Conservation (phyloP, 768 basidiomycete genomes). For the Amanita inopinata region DNA sequence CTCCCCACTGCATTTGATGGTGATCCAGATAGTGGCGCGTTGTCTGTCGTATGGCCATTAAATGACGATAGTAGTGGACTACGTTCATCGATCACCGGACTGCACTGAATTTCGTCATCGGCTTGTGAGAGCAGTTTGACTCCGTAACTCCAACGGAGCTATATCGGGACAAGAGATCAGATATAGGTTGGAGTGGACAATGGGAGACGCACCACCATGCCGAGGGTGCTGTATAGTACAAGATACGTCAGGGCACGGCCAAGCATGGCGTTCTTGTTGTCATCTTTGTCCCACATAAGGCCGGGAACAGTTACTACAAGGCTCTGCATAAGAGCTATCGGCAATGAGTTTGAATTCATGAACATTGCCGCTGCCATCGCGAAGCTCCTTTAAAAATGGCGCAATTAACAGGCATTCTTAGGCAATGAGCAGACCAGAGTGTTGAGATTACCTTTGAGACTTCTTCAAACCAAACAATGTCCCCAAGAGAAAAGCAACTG, state of each 20-base stretch:
- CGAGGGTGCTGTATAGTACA: constrained; percentile 88
- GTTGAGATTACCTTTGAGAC: constrained; percentile 53
- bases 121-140: constrained; percentile 73
- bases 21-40: too few species aligned
- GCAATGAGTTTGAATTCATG: constrained; percentile 93
- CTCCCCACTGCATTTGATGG: too few species aligned
- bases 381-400: constrained; percentile 42
- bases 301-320: constrained; percentile 77
- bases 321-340: constrained; percentile 89
- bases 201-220: constrained; percentile 71
- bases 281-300: constrained; percentile 73
- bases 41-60: constrained; percentile 10
- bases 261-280: constrained; percentile 82
- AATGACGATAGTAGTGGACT: constrained; percentile 26
- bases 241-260: constrained; percentile 86
- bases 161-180: constrained; percentile 16
- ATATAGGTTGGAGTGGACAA: not conserved
- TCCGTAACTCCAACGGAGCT: constrained; percentile 89
- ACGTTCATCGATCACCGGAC: constrained; percentile 18
- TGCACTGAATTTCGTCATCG: constrained; percentile 29
- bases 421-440: not conserved
- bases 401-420: not conserved
- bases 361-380: constrained; percentile 79
- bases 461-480: constrained; percentile 54
- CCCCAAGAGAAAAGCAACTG: constrained; percentile 54